These are phyloP conservation scores for Suillus americanus DNA, from an alignment of 768 basidiomycete genomes.

Conservation along the genomic window DNA sequence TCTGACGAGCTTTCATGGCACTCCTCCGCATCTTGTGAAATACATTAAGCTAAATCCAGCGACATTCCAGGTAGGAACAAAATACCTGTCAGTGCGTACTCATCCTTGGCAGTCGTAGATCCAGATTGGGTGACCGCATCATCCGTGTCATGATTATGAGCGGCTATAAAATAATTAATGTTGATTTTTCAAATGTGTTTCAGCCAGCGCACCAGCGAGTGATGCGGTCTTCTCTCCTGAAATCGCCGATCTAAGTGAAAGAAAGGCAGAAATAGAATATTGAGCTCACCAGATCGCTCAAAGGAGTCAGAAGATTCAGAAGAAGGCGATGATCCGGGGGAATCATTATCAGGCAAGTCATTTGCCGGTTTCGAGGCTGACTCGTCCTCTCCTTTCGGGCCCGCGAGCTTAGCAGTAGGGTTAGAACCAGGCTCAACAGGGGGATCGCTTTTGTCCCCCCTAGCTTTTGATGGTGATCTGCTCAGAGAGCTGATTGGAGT, in stretches of 20 bases:
- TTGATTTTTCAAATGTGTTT: background rate
- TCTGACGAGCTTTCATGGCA: constrained; percentile 5
- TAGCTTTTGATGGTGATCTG: constrained; percentile 38
- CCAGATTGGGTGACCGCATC: background rate
- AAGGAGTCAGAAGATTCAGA: constrained; percentile 5
- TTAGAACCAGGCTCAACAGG: constrained; percentile 4
- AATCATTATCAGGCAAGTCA: constrained; percentile 6
- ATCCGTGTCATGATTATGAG: constrained; percentile 2
- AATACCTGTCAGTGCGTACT: background rate
- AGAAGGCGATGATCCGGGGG: constrained; percentile 3
- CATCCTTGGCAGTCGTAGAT: background rate
- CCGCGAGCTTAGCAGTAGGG: background rate
- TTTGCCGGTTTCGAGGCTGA: background rate
- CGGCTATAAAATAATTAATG: constrained; percentile 1
- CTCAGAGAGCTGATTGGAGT: constrained; percentile 37
- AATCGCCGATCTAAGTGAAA: background rate
- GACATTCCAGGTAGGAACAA: background rate
- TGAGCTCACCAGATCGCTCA: constrained; percentile 1
- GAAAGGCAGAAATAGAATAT: background rate
- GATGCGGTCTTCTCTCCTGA: constrained; percentile 1
- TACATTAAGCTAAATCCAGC: background rate
- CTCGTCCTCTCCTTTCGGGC: background rate
- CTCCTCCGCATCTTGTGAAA: constrained; percentile 16
- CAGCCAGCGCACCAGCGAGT: background rate
- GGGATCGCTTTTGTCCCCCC: constrained; percentile 18